Evolutionary conservation across 164 flowering plant species (phyloP).

Genomic region (Akebia trifoliata): DNA sequence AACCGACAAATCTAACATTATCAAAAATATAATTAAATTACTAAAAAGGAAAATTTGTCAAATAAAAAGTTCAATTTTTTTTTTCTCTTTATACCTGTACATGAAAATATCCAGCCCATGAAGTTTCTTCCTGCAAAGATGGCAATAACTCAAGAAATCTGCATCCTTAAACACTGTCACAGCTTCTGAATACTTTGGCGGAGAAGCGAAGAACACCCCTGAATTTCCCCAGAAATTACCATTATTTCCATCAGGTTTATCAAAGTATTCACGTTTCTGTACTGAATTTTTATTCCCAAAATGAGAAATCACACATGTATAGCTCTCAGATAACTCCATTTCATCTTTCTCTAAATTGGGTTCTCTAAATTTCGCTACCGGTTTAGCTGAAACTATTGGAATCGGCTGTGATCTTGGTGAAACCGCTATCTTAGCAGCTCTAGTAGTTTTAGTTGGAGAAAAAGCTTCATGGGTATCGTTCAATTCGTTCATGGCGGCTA

Average conservation of each 20-base stretch:
- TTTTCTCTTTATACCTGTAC: constrained; percentile 52
- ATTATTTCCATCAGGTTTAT: constrained; percentile 4
- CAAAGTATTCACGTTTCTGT: constrained; percentile 41
- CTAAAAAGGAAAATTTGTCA: not conserved
- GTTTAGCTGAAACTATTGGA: constrained; percentile 22
- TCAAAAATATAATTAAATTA: not conserved
- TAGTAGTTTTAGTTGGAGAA: constrained; percentile 1
- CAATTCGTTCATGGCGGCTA: constrained; percentile 39
- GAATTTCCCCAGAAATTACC: constrained; percentile 9
- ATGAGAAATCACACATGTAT: constrained; percentile 56
- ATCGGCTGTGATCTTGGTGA: constrained; percentile 37
- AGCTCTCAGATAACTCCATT: constrained; percentile 58
- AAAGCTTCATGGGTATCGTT: constrained; percentile 14
- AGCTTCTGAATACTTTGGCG: constrained; percentile 6
- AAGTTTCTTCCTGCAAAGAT: constrained; percentile 53
- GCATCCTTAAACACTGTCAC: constrained; percentile 14
- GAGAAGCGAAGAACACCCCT: constrained; percentile 24
- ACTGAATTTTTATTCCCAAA: constrained; percentile 28
- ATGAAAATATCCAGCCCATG: constrained; percentile 58
- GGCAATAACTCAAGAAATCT: constrained; percentile 42
- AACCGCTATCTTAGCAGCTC: constrained; percentile 6
- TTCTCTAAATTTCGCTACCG: constrained; percentile 15
- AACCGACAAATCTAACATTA: not conserved
- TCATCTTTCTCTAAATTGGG: constrained; percentile 19
- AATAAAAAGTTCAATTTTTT: not conserved